Percentiles rank a stretch among this genome's conserved stretches.
These are phyloP conservation scores for Tylopilus plumbeoviolaceoides DNA, from an alignment of 768 basidiomycete genomes.

Conservation along the genomic window DNA sequence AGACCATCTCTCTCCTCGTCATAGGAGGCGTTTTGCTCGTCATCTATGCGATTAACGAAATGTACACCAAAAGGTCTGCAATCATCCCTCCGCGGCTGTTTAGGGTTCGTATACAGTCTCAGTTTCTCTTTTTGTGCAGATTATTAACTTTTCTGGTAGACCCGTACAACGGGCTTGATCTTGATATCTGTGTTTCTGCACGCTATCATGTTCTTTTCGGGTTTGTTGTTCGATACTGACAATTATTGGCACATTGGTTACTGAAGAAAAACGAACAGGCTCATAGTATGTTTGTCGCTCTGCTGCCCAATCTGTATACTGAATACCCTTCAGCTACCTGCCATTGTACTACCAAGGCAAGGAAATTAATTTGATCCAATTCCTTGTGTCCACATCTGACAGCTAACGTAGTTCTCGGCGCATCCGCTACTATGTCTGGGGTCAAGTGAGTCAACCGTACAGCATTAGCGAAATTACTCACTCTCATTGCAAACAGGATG, in stretches of 20 bases:
- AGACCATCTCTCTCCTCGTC: slow-evolving; percentile 37
- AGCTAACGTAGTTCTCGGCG: slow-evolving; percentile 29
- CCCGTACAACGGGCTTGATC: slow-evolving; percentile 35
- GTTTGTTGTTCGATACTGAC: slow-evolving; percentile 14
- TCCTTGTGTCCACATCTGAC: neutral
- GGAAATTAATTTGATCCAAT: neutral
- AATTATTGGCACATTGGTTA: neutral
- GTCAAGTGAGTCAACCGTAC: slow-evolving; percentile 21
- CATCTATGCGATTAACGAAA: slow-evolving; percentile 31
- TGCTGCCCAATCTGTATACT: neutral
- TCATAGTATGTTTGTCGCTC: slow-evolving; percentile 21
- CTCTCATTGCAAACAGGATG: slow-evolving; percentile 23
- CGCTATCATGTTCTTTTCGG: slow-evolving; percentile 29
- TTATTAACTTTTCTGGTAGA: slow-evolving; percentile 20
- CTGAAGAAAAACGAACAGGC: slow-evolving; percentile 9
- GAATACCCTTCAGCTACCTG: slow-evolving; percentile 28
- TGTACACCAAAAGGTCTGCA: slow-evolving; percentile 31
- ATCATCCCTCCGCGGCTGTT: slow-evolving; percentile 40
- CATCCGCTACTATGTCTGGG: slow-evolving; percentile 32
- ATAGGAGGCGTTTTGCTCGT: slow-evolving; percentile 32
- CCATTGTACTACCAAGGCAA: slow-evolving; percentile 39
- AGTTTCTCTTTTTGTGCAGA: neutral
- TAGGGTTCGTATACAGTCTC: slow-evolving; percentile 18
- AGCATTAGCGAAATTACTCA: neutral
- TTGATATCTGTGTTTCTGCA: slow-evolving; percentile 35